Evolutionary conservation across 2,329 filamentous ascomycete species (phyloP).

Genomic region (Myriosclerotinia duriaeana): DNA sequence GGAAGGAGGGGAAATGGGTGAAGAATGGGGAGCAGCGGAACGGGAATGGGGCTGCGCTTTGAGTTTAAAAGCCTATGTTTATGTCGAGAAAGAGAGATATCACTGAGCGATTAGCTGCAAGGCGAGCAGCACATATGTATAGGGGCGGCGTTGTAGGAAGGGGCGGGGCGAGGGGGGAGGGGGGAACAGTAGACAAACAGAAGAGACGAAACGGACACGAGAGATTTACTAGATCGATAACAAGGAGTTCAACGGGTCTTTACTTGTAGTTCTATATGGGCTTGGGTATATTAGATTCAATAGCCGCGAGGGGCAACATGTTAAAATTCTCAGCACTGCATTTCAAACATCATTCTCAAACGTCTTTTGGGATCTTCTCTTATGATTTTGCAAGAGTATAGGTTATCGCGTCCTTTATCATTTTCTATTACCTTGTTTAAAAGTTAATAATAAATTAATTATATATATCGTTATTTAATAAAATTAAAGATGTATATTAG

Average conservation of each 20-base stretch:
- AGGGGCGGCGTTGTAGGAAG: neutral
- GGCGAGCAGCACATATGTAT: neutral
- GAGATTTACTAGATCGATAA: neutral
- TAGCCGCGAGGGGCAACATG: neutral
- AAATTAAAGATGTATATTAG: too few species aligned
- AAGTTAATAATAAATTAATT: too few species aligned
- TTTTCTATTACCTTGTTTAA: too few species aligned
- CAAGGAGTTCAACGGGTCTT: conserved; percentile 3
- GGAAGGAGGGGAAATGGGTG: conserved; percentile 38
- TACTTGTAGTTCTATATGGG: conserved; percentile 13
- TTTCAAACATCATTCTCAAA: too few species aligned
- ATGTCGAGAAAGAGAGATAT: neutral
- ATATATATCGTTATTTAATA: too few species aligned
- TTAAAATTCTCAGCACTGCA: too few species aligned
- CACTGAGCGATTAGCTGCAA: neutral
- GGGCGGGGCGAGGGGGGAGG: too few species aligned
- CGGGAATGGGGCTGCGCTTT: neutral
- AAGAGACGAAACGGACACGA: neutral
- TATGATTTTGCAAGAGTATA: too few species aligned
- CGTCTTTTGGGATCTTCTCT: too few species aligned
- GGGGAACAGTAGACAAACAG: neutral
- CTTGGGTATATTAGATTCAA: conserved; percentile 6
- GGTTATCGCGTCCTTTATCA: too few species aligned
- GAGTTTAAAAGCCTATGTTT: neutral
- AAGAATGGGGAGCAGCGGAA: conserved; percentile 29